Percentiles rank a stretch among this genome's conserved stretches.
These are phyloP conservation scores for Sordariomycetes sp. DNA, from an alignment of 2,329 filamentous ascomycete species.

Conservation along the genomic window DNA sequence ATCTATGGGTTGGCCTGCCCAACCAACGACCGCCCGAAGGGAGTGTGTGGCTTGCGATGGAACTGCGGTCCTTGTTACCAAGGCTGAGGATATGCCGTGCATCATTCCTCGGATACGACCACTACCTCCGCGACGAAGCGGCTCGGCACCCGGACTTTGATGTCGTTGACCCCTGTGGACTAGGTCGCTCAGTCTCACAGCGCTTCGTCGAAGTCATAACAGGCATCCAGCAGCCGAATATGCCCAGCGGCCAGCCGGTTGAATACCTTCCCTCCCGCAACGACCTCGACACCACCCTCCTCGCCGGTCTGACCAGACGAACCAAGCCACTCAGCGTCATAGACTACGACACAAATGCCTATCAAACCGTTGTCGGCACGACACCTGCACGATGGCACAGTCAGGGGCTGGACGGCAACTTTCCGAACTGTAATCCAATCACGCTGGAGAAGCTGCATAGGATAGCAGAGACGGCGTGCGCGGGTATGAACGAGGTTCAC, in stretches of 20 bases:
- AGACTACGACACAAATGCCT: conserved; percentile 26
- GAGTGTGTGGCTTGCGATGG: conserved; percentile 32
- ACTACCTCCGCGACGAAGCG: conserved; percentile 23
- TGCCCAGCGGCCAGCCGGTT: conserved; percentile 20
- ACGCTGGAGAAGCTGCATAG: conserved; percentile 33
- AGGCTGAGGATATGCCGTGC: conserved; percentile 32
- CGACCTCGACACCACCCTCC: conserved; percentile 14
- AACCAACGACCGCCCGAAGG: conserved; percentile 27
- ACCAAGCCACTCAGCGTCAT: conserved; percentile 11
- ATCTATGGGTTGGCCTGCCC: conserved; percentile 35
- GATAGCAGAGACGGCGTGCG: conserved; percentile 32
- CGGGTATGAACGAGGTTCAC: conserved; percentile 34
- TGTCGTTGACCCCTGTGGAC: conserved; percentile 29
- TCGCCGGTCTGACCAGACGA: no score
- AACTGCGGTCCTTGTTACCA: conserved; percentile 23
- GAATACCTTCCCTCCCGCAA: conserved; percentile 21
- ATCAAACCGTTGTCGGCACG: conserved; percentile 26
- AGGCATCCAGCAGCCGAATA: conserved; percentile 27
- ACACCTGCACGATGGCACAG: conserved; percentile 30
- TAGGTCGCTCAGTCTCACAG: conserved; percentile 29
- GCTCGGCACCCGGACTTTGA: conserved; percentile 23
- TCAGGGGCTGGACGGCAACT: conserved; percentile 30
- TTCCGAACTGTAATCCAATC: conserved; percentile 31
- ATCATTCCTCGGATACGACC: conserved; percentile 32
- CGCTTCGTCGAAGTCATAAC: conserved; percentile 36